Base-by-base conservation (phyloP, 2,329 filamentous ascomycete species). In the Colletotrichum tofieldiae region DNA sequence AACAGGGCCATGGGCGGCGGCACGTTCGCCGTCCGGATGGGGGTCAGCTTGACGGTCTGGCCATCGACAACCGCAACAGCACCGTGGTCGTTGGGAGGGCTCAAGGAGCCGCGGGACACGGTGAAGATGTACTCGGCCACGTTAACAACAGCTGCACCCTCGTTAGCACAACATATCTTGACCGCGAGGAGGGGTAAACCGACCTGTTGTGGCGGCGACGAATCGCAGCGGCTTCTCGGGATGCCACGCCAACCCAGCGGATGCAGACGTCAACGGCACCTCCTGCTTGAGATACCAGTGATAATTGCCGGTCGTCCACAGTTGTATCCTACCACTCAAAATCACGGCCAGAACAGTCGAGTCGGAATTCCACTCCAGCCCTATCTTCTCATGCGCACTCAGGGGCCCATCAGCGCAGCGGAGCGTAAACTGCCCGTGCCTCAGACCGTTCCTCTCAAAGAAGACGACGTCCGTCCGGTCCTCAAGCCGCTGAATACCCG, bases 221-320 rank as follows among this genome's bases (percentile, higher is more conserved):
- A 96, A 86, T 18, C 90, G 89, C 43, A 98, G 84, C 4, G 95
- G 85, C 80, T 93, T 95, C 79, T 98, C 96, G 1, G 94, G 90
- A 80, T 99, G 94, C 96, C 96, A 99, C 0, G 85, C 79, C n/a
- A 90, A 75, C 49, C 79, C 76, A 58, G 78, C 63, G 49, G 81
- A 77, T 4, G 77, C 75, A 16, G 76, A 77, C 9, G 80, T 76
- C 8, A 87, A 83, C 8, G 84, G 82, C 8, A 98, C 86, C 79
- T 98, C 95, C 80, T 98, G 95, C 84, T 99, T 99, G 20, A 99
- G 86, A 81, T 98, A 98, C 90, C 96, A 99, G 80, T 98, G 94
- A 77, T 99, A 99, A 81, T 99, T 99, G 26, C 94, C 93, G 88
- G 93, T 98, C 0, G 95, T 98, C 96, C 96, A 99, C 1, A 99